Evolutionary conservation across 768 basidiomycete species (phyloP), one percentile per base, ranked within the genome.

Genomic region (Kwoniella newhampshirensis): DNA sequence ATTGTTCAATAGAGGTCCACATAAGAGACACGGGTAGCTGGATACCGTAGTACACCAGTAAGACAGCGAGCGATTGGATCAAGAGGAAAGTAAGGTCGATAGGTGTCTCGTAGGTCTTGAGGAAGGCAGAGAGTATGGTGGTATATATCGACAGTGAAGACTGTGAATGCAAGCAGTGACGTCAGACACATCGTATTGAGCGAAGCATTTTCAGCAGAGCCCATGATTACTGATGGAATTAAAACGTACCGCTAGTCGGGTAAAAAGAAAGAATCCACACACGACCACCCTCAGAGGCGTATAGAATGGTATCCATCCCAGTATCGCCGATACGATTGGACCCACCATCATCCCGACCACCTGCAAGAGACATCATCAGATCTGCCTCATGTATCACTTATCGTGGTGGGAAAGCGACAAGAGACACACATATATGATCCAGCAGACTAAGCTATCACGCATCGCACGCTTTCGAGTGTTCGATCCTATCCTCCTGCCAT

Each of bases 251-350:
- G 63, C 20, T 27, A 52, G 6, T 15, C 65, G 30, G 6, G 60
- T 49, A n/a, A 37, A 32, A 11, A 72, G n/a, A 45, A 72, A 71
- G 1, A 20, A 49, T 0, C 45, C 28, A 4, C 28, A 51, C 1
- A 59, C 23, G 18, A 66, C 43, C 8, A 35, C 40, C 40, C 47
- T 65, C 11, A 69, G 18, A 4, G 61, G 57, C 17, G 49, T 20
- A 37, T 72, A 72, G 40, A 72, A 62, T 4, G 70, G 70, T 37
- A 72, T 36, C 70, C 70, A 72, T 17, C 63, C 50, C 23, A 69
- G 26, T 13, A 64, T 8, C 3, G 30, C 61, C 35, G 46, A 50
- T 2, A 51, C 1, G 12, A 49, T 25, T 1, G 49, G 42, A 20
- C 56, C 48, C 1, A 53, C 30, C 13, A 30, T 43, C 15, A 46